A percentile compares a stretch with the other conserved stretches of the same genome.
Conservation (phyloP, 169 alveolate species). For the Plasmodium coatneyi region DNA sequence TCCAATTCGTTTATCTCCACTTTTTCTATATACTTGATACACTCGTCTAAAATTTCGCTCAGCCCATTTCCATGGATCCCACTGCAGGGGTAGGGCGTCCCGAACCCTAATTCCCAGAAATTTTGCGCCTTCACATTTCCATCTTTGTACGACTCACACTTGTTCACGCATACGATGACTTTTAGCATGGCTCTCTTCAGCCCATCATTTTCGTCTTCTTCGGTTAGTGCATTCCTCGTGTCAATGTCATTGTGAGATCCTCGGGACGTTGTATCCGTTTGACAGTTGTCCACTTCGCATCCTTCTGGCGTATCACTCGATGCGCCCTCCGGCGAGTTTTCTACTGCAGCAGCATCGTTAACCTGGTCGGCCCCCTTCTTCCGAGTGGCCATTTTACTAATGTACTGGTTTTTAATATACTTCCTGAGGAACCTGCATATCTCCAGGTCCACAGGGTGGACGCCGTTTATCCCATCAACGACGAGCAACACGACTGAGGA, state of each 20-base stretch:
- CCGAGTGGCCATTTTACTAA: neutral
- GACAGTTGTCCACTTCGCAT: neutral
- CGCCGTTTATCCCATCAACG: constrained; percentile 85
- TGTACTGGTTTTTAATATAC: constrained; percentile 35
- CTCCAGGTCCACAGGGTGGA: constrained; percentile 82
- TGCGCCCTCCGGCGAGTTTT: neutral
- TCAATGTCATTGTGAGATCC: neutral
- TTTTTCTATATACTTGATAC: constrained; percentile 73
- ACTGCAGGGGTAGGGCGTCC: constrained; percentile 84
- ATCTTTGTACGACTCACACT: constrained; percentile 83
- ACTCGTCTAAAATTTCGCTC: constrained; percentile 79
- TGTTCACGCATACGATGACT: constrained; percentile 81
- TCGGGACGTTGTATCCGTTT: neutral
- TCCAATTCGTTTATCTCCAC: constrained; percentile 49
- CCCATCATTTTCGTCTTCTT: neutral
- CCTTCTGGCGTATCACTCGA: neutral
- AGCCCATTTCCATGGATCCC: constrained; percentile 86
- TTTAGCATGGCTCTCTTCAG: constrained; percentile 3
- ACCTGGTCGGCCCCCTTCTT: constrained; percentile 7
- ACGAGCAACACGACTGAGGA: constrained; percentile 81
- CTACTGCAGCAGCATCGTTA: neutral
- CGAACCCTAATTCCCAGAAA: constrained; percentile 85
- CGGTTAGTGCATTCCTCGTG: neutral
- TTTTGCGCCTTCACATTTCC: constrained; percentile 83
- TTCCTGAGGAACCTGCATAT: constrained; percentile 75